Base-by-base conservation (phyloP, 306 rosid genomes). In the Vigna angularis region DNA sequence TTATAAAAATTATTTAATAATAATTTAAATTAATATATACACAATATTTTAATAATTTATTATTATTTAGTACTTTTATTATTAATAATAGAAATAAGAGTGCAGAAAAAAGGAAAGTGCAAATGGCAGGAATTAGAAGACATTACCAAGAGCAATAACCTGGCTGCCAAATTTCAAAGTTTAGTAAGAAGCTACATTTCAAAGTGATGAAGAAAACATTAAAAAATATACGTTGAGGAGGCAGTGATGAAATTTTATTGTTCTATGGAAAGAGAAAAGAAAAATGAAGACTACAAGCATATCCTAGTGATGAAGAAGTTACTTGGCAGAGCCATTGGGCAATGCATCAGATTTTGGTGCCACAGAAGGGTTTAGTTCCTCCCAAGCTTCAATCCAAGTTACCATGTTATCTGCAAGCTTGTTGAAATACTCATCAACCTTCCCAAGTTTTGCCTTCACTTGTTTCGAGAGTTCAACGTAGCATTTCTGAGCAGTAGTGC, bases 341-440 rank as follows among this genome's bases (percentile, higher is more conserved):
- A 81, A 20, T 45, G 83, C 81, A 38, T 40, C 76, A 75, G 79
- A n/a, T 78, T 85, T 77, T n/a, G n/a, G 86, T n/a, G n/a, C 86
- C 9, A 72, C 90, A 61, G 83, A 74, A 5, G 88, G 73, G 80
- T 91, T 89, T 12, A 86, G 82, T 47, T 93, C 98, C 5, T 91
- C 91, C 98, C 98, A 93, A 7, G 93, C 96, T 78, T 91, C 91
- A 77, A 91, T 88, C 98, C 98, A 93, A 9, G 90, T 93, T 28
- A 86, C 82, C 98, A 93, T 93, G 47, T 94, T 89, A 77, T 90
- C 96, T 1, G 96, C 88, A 64, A 93, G 94, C 84, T 85, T 86
- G 85, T 44, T 57, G 78, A 93, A 93, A 76, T 93, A 93, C 1
- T 89, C 96, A 56, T 93, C 98, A 11, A 90, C 86, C 64, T 81